Base-by-base conservation (phyloP, 768 basidiomycete species). In the Hysterangium stoloniferum region DNA sequence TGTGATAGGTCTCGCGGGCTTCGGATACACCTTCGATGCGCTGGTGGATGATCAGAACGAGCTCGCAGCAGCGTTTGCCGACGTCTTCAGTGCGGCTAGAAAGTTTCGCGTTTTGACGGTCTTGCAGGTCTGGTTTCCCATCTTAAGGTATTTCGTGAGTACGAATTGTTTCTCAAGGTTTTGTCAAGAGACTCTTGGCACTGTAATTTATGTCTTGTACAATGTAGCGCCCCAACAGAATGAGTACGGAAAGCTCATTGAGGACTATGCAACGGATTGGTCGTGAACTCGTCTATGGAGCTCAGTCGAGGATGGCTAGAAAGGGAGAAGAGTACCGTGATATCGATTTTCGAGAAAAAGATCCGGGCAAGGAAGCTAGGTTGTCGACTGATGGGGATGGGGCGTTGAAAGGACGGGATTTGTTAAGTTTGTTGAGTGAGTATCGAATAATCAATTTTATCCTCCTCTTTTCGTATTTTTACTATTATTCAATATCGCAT, bases 1-100 rank as follows among this genome's bases (percentile, higher is more conserved):
- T 55, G 76, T 86, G 48, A 88, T 92, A 45, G 86, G 86, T 7
- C 68, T 84, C 32, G 82, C 86, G 5, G 80, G 83, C 57, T 86
- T 83, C 58, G 69, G 64, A 57, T 76, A 71, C 61, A 59, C 66
- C 15, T 80, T 84, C 65, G 65, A 77, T 47, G 68, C 81, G 7
- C 71, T 84, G n/a, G 58, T 62, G 20, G 59, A 72, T 25, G 66
- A 69, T 43, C 67, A 66, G 46, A 73, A 75, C 59, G 74, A 79
- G 58, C 73, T 82, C 15, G 72, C 80, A n/a, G 57, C 65, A 25
- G 77, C 78, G 2, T 82, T 80, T 57, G 62, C 64, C 27, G 61
- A 74, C 54, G 77, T 80, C 34, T 81, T 81, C 56, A 66, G 68
- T 12, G 72, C 77, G 15, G 70, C 78, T 17, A 69, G 72, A 45